These are phyloP conservation scores for Rhodotorula sp. DNA, from an alignment of 1,284 basidiomycete species.

Conservation along the genomic window DNA sequence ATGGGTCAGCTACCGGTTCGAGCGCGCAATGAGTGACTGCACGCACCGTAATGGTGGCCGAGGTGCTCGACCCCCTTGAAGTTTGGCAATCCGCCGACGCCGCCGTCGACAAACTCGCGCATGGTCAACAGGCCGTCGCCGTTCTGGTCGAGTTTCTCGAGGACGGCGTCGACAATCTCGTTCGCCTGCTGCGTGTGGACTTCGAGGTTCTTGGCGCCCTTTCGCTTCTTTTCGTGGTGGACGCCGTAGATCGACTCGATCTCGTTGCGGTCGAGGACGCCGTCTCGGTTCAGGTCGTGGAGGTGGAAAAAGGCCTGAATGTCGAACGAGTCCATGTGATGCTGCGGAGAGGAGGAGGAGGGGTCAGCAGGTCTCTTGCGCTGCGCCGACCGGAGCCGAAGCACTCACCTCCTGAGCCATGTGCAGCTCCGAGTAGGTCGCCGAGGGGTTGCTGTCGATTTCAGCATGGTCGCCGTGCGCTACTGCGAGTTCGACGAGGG, in stretches of 20 bases:
- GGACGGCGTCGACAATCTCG: conserved; percentile 71
- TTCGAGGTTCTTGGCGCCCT: conserved; percentile 76
- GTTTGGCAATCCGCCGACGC: conserved; percentile 73
- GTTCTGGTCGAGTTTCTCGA: conserved; percentile 73
- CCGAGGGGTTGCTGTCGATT: conserved; percentile 26
- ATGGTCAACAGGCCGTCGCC: conserved; percentile 73
- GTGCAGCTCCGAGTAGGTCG: conserved; percentile 42
- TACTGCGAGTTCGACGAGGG: conserved; percentile 11
- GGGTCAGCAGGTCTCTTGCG: no score
- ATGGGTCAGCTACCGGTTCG: neutral
- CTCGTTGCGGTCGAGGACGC: conserved; percentile 51
- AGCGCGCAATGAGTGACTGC: no score
- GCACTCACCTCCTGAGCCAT: conserved; percentile 42
- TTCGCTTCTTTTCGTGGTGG: conserved; percentile 88
- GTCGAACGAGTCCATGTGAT: conserved; percentile 44
- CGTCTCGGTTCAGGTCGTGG: conserved; percentile 52
- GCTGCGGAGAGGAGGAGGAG: conserved; percentile 10
- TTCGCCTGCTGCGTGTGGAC: conserved; percentile 83
- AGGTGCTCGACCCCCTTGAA: conserved; percentile 67
- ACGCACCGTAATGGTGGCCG: conserved; percentile 88
- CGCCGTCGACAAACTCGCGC: conserved; percentile 77
- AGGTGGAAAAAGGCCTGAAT: conserved; percentile 46
- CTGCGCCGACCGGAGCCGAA: no score
- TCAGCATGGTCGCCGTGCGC: conserved; percentile 34
- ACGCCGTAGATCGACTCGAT: conserved; percentile 65